phyloP scores from a whole-genome alignment of 345 rosid species.

The Lumnitzera racemosa region DNA sequence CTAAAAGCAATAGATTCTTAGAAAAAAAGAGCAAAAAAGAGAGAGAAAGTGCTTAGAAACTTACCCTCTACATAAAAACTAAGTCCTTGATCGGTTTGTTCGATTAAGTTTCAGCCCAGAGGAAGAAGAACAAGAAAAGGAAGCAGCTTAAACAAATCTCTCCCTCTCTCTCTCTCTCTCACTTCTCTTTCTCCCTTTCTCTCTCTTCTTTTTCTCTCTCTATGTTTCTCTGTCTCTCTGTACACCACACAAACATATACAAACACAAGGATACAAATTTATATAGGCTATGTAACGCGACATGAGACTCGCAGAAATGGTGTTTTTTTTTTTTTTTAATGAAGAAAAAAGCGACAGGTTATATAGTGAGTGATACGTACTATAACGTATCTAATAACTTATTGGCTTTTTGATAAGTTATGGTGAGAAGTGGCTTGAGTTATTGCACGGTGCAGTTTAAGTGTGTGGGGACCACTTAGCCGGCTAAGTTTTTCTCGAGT shows the following conservation, averaged over 20 bases:
- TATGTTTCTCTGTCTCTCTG: constrained; percentile 1
- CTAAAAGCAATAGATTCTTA: constrained; percentile 39
- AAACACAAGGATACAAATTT: not conserved
- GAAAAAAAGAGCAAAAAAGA: constrained; percentile 8
- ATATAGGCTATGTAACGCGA: not conserved
- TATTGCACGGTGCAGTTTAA: constrained; percentile 12
- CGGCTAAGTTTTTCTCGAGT: constrained; percentile 56
- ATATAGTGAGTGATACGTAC: constrained; percentile 16
- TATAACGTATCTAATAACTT: fast-evolving
- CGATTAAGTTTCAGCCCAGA: not conserved
- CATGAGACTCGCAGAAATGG: constrained; percentile 30
- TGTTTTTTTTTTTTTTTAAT: constrained; percentile 18
- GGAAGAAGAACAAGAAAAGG: constrained; percentile 4
- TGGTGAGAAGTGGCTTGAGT: fast-evolving
- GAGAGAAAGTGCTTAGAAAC: constrained; percentile 27
- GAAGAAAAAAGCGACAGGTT: constrained; percentile 30
- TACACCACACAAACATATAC: not conserved
- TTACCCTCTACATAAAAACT: constrained; percentile 22
- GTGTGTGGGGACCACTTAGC: constrained; percentile 38
- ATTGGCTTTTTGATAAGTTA: not conserved
- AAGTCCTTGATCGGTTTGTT: constrained; percentile 14
- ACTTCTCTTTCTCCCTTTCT: not conserved
- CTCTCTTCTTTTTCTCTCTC: constrained; percentile 8
- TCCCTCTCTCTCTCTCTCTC: constrained; percentile 25
- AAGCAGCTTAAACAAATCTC: constrained; percentile 11